Evolutionary conservation across 2,329 filamentous ascomycete species (phyloP).

Genomic region (Exophiala oligosperma): DNA sequence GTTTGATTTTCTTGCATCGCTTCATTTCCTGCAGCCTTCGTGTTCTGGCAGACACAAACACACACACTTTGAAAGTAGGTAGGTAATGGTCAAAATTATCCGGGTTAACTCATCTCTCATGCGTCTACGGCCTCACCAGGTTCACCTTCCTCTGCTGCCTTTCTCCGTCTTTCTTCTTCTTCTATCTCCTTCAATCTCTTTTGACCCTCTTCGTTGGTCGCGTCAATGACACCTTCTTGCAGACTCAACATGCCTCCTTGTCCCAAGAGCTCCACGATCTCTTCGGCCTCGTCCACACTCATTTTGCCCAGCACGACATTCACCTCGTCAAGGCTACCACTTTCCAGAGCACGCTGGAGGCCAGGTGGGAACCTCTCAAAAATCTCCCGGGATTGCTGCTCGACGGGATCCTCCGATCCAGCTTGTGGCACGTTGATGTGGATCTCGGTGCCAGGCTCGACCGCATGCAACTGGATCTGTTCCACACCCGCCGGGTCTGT

Average conservation of each 20-base stretch:
- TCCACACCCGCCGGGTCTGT: constrained; percentile 68
- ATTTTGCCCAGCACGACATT: constrained; percentile 86
- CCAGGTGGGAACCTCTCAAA: constrained; percentile 83
- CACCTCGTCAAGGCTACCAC: constrained; percentile 84
- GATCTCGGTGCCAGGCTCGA: constrained; percentile 89
- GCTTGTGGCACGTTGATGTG: constrained; percentile 78
- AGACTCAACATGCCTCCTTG: constrained; percentile 87
- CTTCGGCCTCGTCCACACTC: constrained; percentile 84
- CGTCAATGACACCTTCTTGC: constrained; percentile 92
- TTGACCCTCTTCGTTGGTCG: constrained; percentile 83
- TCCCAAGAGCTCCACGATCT: constrained; percentile 75
- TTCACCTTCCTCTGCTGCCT: constrained; percentile 25
- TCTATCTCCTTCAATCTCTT: constrained; percentile 75
- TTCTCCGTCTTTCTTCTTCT: constrained; percentile 48
- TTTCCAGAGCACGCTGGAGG: constrained; percentile 78
- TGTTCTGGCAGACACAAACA: too few species aligned
- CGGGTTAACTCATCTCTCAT: not conserved
- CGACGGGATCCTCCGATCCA: constrained; percentile 63
- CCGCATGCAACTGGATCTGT: constrained; percentile 95
- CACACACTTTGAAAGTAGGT: too few species aligned
- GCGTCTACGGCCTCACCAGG: constrained; percentile 26
- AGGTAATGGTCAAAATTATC: too few species aligned
- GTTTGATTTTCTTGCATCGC: too few species aligned
- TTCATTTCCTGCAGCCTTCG: too few species aligned
- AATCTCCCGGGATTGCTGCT: constrained; percentile 66